A percentile compares a stretch with the other conserved stretches of the same genome.
These are phyloP conservation scores for Amanita muscaria DNA, from an alignment of 768 basidiomycete genomes.

Conservation along the genomic window DNA sequence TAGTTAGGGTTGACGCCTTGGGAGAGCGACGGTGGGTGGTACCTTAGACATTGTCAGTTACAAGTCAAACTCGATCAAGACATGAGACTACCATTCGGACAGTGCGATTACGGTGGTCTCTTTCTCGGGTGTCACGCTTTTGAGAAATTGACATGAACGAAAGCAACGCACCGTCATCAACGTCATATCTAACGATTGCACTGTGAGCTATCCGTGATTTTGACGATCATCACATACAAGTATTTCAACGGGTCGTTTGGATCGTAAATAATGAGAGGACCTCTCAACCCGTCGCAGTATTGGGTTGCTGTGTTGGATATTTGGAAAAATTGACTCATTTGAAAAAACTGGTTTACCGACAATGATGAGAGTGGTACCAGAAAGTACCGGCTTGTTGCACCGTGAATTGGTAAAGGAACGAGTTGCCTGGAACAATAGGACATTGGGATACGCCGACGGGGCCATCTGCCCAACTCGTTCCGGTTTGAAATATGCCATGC, in stretches of 20 bases:
- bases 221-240: neutral
- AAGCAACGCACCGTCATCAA: constrained; percentile 12
- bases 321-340: neutral
- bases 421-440: constrained; percentile 28
- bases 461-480: constrained; percentile 31
- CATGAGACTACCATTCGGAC: constrained; percentile 33
- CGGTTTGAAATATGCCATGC: constrained; percentile 40
- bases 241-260: constrained; percentile 12
- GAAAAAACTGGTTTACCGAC: constrained; percentile 15
- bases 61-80: neutral
- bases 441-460: constrained; percentile 30
- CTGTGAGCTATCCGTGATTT: neutral
- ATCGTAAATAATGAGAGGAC: constrained; percentile 17
- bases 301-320: constrained; percentile 10
- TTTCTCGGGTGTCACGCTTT: neutral
- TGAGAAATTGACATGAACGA: neutral
- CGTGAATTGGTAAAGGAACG: constrained; percentile 32
- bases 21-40: constrained; percentile 22
- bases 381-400: constrained; percentile 20
- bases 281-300: constrained; percentile 19
- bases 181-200: constrained; percentile 17
- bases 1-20: constrained; percentile 15
- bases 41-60: constrained; percentile 16
- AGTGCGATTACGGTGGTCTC: constrained; percentile 38
- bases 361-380: constrained; percentile 24